These are phyloP conservation scores for Corchorus capsularis DNA, from an alignment of 345 rosid genomes.

Conservation along the genomic window DNA sequence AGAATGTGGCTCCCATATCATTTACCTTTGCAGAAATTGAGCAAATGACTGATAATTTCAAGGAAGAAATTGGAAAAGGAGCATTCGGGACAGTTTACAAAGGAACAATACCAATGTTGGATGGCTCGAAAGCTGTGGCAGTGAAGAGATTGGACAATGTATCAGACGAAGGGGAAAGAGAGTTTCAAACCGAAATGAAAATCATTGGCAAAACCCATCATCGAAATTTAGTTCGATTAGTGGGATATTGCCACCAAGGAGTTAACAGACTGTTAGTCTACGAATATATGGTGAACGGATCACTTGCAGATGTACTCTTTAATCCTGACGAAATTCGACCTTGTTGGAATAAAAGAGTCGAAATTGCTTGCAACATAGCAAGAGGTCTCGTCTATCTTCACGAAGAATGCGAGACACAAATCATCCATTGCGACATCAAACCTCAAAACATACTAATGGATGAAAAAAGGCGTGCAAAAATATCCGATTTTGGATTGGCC, in stretches of 20 bases:
- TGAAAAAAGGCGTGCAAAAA: slow-evolving; percentile 14
- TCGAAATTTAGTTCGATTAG: slow-evolving; percentile 26
- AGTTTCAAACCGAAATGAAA: slow-evolving; percentile 31
- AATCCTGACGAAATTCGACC: neutral
- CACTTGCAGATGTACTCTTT: slow-evolving; percentile 28
- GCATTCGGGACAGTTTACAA: slow-evolving; percentile 32
- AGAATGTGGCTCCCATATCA: slow-evolving; percentile 11
- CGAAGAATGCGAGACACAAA: slow-evolving; percentile 26
- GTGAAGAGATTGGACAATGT: slow-evolving; percentile 33
- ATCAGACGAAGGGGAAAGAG: slow-evolving; percentile 25
- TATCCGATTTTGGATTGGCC: slow-evolving; percentile 32
- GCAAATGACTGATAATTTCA: slow-evolving; percentile 22
- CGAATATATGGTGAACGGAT: slow-evolving; percentile 31
- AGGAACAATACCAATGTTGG: slow-evolving; percentile 5
- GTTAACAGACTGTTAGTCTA: slow-evolving; percentile 16
- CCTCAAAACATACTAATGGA: slow-evolving; percentile 27
- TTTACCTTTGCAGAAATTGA: slow-evolving; percentile 17
- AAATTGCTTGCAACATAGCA: slow-evolving; percentile 23
- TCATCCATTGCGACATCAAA: slow-evolving; percentile 14
- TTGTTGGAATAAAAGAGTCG: slow-evolving; percentile 21
- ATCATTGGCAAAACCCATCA: slow-evolving; percentile 29
- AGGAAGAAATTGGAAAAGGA: slow-evolving; percentile 33
- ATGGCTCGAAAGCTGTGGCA: slow-evolving; percentile 19
- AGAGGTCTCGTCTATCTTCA: slow-evolving; percentile 29
- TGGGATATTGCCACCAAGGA: slow-evolving; percentile 32